These are phyloP conservation scores for Sporobolomyces roseus DNA, from an alignment of 768 basidiomycete species.

Conservation along the genomic window DNA sequence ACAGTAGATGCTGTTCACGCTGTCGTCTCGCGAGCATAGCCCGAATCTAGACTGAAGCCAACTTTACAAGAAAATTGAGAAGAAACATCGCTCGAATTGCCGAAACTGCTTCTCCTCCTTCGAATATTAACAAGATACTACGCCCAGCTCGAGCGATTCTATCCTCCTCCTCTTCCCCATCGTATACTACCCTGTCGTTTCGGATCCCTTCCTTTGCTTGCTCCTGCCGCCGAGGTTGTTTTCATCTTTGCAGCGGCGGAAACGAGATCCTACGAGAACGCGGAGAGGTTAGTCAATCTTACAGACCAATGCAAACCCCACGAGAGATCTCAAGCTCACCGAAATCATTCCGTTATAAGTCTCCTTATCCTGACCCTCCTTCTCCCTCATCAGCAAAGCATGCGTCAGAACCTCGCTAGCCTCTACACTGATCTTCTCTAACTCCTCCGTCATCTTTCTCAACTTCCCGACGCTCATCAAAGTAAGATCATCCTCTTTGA, in stretches of 20 bases:
- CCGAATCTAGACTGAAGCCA: too few species aligned
- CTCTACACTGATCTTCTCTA: conserved; percentile 37
- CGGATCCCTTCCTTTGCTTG: not conserved
- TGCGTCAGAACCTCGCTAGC: conserved; percentile 38
- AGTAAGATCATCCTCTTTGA: conserved; percentile 30
- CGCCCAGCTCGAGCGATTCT: not conserved
- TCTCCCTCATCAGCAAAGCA: conserved; percentile 37
- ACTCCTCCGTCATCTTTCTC: conserved; percentile 11
- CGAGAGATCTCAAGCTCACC: conserved; percentile 14
- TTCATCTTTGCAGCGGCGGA: conserved; percentile 38
- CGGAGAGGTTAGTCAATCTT: too few species aligned
- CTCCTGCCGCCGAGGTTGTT: conserved; percentile 12
- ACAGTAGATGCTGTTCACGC: too few species aligned
- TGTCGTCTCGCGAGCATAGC: too few species aligned
- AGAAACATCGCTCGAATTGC: too few species aligned
- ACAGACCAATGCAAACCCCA: too few species aligned
- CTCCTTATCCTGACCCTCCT: conserved; percentile 39
- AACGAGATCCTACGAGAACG: conserved; percentile 32
- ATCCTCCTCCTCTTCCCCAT: conserved; percentile 20
- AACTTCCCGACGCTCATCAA: conserved; percentile 22
- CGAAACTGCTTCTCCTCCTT: too few species aligned
- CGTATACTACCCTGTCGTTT: conserved; percentile 20
- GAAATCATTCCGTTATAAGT: conserved; percentile 42
- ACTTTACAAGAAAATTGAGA: too few species aligned
- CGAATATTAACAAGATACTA: too few species aligned